Percentiles rank a stretch among this genome's conserved stretches.
Conservation (phyloP, 2,329 filamentous ascomycete species). For the Sphaerulina musiva region DNA sequence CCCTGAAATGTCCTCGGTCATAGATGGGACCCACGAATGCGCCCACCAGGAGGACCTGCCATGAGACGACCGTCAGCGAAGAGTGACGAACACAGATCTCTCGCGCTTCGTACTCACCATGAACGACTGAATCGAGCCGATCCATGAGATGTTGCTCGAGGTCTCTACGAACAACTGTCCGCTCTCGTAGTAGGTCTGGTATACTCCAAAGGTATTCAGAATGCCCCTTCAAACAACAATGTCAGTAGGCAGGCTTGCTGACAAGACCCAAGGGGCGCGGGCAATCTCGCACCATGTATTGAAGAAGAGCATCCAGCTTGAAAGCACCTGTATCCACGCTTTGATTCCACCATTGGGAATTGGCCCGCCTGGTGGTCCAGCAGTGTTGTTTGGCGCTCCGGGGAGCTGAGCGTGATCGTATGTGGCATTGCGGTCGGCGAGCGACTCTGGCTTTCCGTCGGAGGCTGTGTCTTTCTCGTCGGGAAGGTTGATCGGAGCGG, state of each 20-base stretch:
- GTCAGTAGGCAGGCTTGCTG: not conserved
- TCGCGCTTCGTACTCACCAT: conserved; percentile 23
- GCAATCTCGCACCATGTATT: conserved; percentile 37
- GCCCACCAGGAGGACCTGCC: conserved; percentile 38
- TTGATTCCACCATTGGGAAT: conserved; percentile 37
- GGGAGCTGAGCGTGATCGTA: not conserved
- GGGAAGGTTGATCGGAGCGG: not conserved
- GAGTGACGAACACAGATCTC: too few relatives aligned
- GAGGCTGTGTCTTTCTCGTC: not conserved
- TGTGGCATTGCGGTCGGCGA: not conserved
- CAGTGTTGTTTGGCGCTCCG: not conserved
- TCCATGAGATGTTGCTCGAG: conserved; percentile 36
- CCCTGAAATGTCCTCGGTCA: conserved; percentile 44
- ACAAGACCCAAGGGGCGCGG: not conserved
- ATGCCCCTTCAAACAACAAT: conserved; percentile 20
- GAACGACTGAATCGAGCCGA: conserved; percentile 45
- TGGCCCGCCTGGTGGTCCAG: conserved; percentile 4
- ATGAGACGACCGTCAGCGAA: too few relatives aligned
- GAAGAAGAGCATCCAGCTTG: conserved; percentile 43
- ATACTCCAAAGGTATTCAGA: conserved; percentile 45
- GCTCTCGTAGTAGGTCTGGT: conserved; percentile 45
- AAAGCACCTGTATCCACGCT: conserved; percentile 45
- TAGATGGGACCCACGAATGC: conserved; percentile 45
- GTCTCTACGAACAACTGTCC: conserved; percentile 33
- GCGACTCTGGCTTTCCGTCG: not conserved